Conservation (phyloP, 23 red algal species). For the Gracilaria vermiculophylla region DNA sequence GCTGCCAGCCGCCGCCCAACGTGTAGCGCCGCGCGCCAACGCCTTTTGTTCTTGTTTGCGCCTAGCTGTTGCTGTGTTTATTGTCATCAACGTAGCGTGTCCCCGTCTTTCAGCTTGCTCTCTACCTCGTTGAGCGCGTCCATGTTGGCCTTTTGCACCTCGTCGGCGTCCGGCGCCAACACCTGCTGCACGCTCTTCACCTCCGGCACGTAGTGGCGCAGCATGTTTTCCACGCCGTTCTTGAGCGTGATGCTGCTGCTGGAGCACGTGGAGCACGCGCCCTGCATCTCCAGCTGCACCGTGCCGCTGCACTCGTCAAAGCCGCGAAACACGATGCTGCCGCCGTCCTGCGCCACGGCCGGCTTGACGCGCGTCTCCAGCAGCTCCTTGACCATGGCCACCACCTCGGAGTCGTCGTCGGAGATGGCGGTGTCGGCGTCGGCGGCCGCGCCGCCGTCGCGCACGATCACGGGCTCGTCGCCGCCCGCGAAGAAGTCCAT, state of each 20-base stretch:
- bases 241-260: conserved; percentile 94
- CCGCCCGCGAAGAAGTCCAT: conserved; percentile 83
- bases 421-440: conserved; percentile 69
- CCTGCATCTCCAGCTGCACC: conserved; percentile 90
- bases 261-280: conserved; percentile 90
- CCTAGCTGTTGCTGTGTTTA: no score
- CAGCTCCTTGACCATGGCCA: conserved; percentile 99
- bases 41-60: neutral
- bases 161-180: conserved; percentile 9
- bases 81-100: no score
- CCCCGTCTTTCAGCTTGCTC: conserved; percentile 47
- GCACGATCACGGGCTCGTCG: conserved; percentile 14
- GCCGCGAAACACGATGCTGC: conserved; percentile 91
- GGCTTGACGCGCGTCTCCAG: conserved; percentile 96
- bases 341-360: conserved; percentile 97
- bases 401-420: conserved; percentile 86
- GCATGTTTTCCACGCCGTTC: conserved; percentile 98
- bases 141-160: conserved; percentile 26
- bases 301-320: conserved; percentile 79
- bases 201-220: conserved; percentile 98
- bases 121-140: conserved; percentile 43
- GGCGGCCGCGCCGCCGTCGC: neutral
- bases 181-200: conserved; percentile 92
- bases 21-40: neutral
- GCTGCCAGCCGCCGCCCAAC: conserved; percentile 15